Evolutionary conservation across 768 basidiomycete genomes (phyloP).

Genomic region (Russula compacta): DNA sequence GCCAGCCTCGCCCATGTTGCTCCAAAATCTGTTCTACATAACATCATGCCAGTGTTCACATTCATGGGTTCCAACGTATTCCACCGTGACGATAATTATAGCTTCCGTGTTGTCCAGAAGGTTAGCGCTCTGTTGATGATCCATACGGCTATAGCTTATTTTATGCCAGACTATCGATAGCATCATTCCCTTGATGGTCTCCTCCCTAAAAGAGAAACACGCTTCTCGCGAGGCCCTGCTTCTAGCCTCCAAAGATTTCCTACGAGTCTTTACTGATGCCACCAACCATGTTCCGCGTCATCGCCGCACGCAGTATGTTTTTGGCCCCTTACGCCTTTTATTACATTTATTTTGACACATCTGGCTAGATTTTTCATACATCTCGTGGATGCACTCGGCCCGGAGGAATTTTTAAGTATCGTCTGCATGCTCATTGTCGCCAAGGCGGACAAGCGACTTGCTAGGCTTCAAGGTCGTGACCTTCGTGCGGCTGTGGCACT

Average conservation of each 20-base stretch:
- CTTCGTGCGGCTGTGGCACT: constrained; percentile 50
- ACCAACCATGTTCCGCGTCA: constrained; percentile 87
- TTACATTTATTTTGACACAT: constrained; percentile 8
- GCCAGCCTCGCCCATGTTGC: constrained; percentile 74
- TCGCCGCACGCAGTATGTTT: constrained; percentile 70
- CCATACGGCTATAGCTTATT: not conserved
- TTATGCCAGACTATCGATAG: constrained; percentile 71
- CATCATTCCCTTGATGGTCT: constrained; percentile 89
- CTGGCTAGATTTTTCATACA: constrained; percentile 74
- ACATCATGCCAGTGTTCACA: constrained; percentile 97
- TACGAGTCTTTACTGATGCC: constrained; percentile 91
- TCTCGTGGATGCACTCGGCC: constrained; percentile 73
- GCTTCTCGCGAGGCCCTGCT: constrained; percentile 49
- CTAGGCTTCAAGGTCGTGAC: constrained; percentile 54
- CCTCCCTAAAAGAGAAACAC: constrained; percentile 58
- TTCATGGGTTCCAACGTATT: constrained; percentile 99
- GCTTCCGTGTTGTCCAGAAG: constrained; percentile 91
- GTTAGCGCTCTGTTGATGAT: constrained; percentile 30
- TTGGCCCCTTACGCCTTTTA: not conserved
- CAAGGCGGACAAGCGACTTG: constrained; percentile 59
- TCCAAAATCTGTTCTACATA: constrained; percentile 86
- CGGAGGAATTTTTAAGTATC: constrained; percentile 71
- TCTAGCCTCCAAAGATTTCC: constrained; percentile 65
- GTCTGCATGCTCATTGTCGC: constrained; percentile 80
- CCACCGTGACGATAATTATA: constrained; percentile 92